A percentile compares a stretch with the other conserved stretches of the same genome.
Conservation (phyloP, 176 grass and related monocot genomes). For the Sorghum bicolor region DNA sequence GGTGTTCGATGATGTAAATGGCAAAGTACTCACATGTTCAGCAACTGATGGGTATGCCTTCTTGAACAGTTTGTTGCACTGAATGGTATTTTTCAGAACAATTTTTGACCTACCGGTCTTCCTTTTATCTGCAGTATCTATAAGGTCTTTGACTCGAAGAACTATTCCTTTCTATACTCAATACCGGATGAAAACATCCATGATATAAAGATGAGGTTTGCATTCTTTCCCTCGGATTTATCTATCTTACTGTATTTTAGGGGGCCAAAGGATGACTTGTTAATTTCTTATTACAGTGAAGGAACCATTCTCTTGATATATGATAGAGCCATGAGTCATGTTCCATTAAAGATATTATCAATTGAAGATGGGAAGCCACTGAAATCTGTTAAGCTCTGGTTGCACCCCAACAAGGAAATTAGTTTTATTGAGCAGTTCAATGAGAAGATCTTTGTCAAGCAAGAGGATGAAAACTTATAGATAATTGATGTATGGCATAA, state of each 20-base stretch:
- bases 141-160: slow-evolving; percentile 91
- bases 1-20: slow-evolving; percentile 90
- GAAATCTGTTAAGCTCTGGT: slow-evolving; percentile 70
- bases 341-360: slow-evolving; percentile 85
- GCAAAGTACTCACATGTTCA: slow-evolving; percentile 78
- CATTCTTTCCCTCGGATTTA: background rate
- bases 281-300: slow-evolving; percentile 46
- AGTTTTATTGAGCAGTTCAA: slow-evolving; percentile 92
- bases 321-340: slow-evolving; percentile 49
- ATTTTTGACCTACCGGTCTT: background rate
- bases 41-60: slow-evolving; percentile 64
- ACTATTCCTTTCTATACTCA: slow-evolving; percentile 79
- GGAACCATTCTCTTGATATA: slow-evolving; percentile 97
- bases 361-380: slow-evolving; percentile 85
- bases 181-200: slow-evolving; percentile 69
- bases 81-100: background rate
- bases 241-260: background rate
- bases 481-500: slow-evolving; percentile 73
- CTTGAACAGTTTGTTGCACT: background rate
- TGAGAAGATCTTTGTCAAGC: slow-evolving; percentile 78
- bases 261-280: slow-evolving; percentile 11
- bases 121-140: slow-evolving; percentile 64
- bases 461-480: slow-evolving; percentile 83
- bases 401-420: slow-evolving; percentile 80
- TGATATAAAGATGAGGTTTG: slow-evolving; percentile 89